These are phyloP conservation scores for Haberlea rhodopensis DNA, from an alignment of 257 asterid species.

Conservation along the genomic window DNA sequence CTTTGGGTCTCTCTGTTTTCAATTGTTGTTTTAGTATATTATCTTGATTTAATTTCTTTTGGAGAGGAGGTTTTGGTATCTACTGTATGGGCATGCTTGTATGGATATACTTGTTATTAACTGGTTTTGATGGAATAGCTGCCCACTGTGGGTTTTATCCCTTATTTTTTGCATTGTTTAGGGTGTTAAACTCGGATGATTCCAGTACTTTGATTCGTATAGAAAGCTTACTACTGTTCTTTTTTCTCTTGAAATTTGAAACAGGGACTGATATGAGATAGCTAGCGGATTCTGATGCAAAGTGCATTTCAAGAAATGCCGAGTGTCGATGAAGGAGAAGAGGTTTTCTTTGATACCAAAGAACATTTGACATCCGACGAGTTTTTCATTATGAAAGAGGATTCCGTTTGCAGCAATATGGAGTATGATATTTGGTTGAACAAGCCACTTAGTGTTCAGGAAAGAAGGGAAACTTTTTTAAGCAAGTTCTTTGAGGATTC, in stretches of 20 bases:
- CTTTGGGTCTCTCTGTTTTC: conserved; percentile 25
- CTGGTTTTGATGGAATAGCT: conserved; percentile 13
- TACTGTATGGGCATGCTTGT: conserved; percentile 31
- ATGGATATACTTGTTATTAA: neutral
- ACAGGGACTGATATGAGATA: conserved; percentile 20
- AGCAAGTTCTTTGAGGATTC: neutral
- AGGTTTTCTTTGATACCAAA: conserved; percentile 58
- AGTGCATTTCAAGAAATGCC: conserved; percentile 40
- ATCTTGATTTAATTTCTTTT: conserved; percentile 23
- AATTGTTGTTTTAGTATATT: conserved; percentile 26
- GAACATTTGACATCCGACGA: conserved; percentile 48
- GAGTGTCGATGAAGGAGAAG: conserved; percentile 46
- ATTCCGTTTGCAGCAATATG: conserved; percentile 1
- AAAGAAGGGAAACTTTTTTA: neutral
- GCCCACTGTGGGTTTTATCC: conserved; percentile 27
- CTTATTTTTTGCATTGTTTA: conserved; percentile 28
- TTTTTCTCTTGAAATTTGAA: conserved; percentile 12
- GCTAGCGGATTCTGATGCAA: conserved; percentile 24
- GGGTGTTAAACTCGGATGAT: conserved; percentile 43
- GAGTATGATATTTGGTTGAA: neutral
- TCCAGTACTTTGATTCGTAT: conserved; percentile 22
- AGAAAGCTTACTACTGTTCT: conserved; percentile 20
- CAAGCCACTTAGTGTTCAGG: neutral
- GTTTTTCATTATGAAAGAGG: conserved; percentile 13
- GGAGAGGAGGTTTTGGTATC: conserved; percentile 34